Conservation (phyloP, 1,284 basidiomycete genomes). For the Inonotus hispidus region DNA sequence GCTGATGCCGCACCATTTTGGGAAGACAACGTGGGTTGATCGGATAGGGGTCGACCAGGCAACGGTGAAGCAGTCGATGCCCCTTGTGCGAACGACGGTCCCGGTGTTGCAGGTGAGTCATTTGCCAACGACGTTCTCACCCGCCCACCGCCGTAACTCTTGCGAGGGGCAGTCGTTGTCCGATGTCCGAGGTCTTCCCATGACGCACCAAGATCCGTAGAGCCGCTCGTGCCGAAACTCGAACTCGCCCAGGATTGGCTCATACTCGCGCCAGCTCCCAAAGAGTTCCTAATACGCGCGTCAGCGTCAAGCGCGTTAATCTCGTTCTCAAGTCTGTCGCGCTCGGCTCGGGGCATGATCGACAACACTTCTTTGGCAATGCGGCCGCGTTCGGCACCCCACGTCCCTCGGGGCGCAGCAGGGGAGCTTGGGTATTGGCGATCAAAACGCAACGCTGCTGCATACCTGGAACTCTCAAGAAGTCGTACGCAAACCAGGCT, state of each 20-base stretch:
- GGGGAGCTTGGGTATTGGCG: constrained; percentile 46
- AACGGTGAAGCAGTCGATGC: constrained; percentile 10
- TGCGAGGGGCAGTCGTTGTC: constrained; percentile 1
- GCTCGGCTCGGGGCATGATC: constrained; percentile 54
- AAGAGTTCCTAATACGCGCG: constrained; percentile 16
- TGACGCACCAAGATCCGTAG: constrained; percentile 39
- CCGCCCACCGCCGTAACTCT: constrained; percentile 7
- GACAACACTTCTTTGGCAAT: constrained; percentile 66
- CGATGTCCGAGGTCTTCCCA: constrained; percentile 41
- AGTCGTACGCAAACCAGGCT: constrained; percentile 79
- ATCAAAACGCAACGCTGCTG: constrained; percentile 72
- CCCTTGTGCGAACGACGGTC: constrained; percentile 3
- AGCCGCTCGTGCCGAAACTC: constrained; percentile 18
- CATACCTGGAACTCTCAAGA: constrained; percentile 68
- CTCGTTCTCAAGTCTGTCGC: constrained; percentile 46
- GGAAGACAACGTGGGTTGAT: constrained; percentile 8
- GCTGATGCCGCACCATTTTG: constrained; percentile 4
- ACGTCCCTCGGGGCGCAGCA: constrained; percentile 23
- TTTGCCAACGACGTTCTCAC: constrained; percentile 13
- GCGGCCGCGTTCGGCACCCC: constrained; percentile 46
- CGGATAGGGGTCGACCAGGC: constrained; percentile 6
- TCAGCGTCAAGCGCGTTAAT: constrained; percentile 31
- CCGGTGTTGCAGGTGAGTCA: neutral
- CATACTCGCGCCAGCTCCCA: constrained; percentile 21
- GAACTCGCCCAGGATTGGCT: constrained; percentile 16